Evolutionary conservation across 2,329 filamentous ascomycete genomes (phyloP), one percentile per base, ranked within the genome.

Genomic region (Bipolaris bicolor): DNA sequence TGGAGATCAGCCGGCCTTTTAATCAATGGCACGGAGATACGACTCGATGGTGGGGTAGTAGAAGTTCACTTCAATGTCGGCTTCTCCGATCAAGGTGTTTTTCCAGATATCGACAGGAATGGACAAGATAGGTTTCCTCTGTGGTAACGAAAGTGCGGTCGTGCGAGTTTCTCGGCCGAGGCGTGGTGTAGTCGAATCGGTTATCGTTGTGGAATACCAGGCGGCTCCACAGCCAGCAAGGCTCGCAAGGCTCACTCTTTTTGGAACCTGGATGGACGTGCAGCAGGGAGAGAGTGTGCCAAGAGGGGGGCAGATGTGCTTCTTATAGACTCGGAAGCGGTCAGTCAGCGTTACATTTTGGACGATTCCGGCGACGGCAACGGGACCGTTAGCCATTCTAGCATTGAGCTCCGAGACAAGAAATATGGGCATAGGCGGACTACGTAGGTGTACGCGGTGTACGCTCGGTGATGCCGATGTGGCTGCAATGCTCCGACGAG

Each of bases 401-500:
- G 55, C 45, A 54, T n/a, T 57, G 22, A 37, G 50, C 45, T 49
- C 55, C 55, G 55, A 37, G 36, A 36, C 41, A 31, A 34, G 45
- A 20, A 31, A 34, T 29, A 29, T 29, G 36, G 49, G 22, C 34
- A 49, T 34, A 33, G 31, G 39, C 48, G 24, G 20, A 45, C 39
- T 54, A 18, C 48, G 45, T 16, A 46, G 26, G 26, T 16, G n/a
- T 18, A 46, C 26, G 29, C 36, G 37, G 18, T 34, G 33, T 29
- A 24, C 5, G 45, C 29, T 57, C 55, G 55, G 55, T 40, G 55
- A 57, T 46, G 50, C 50, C 50, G 55, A 34, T 34, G 45, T 44
- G 36, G 31, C 39, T 48, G 39, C 45, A 3, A 36, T 45, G 20
- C 43, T 41, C 49, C 44, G 54, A 37, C 24, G 41, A 18, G 43